Base-by-base conservation (phyloP, 179 eudicot species). In the Silene coronaria region DNA sequence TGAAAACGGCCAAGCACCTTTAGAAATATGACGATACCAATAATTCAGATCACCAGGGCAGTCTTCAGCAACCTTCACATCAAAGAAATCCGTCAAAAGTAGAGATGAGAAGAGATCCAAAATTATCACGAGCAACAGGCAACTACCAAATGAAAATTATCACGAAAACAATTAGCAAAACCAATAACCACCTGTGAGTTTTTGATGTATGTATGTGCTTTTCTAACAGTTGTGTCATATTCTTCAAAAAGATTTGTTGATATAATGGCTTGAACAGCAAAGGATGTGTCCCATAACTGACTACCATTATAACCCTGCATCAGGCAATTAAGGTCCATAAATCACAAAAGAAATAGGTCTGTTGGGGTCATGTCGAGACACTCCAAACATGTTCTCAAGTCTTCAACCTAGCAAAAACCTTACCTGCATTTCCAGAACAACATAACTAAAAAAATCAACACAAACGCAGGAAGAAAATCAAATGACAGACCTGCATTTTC, bases 251-350 rank as follows among this genome's bases (percentile, higher is more conserved):
- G 91, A 51, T 85, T 77, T 23, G 90, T 85, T 26, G 96, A 79
- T 67, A 91, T 23, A 75, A 92, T 85, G 72, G 97, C 97, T 80
- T 92, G 97, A 84, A 80, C 86, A 75, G 95, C 85, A 81, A 92
- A 88, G 63, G 96, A 75, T 68, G 96, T 82, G 78, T 92, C 97
- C 97, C 96, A 92, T 34, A 84, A 75, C 51, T 82, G 85, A 72
- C 80, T 75, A 28, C 85, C 85, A 72, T 85, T 85, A 68, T 84
- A 86, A 67, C 87, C 86, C 89, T 86, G 84, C 80, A 84, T 55
- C 24, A 76, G 58, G 68, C 59, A 60, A 71, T 48, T 71, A 59
- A 76, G 60, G 67, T 73, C 28, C 45, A 71, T 26, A 5, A 60
- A 76, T 16, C 48, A 60, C 28, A 28, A 14, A 55, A 14, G 48